Percentiles rank a stretch among this genome's conserved stretches.
phyloP scores from a whole-genome alignment of 1,284 basidiomycete genomes.

The Meripilus lineatus region DNA sequence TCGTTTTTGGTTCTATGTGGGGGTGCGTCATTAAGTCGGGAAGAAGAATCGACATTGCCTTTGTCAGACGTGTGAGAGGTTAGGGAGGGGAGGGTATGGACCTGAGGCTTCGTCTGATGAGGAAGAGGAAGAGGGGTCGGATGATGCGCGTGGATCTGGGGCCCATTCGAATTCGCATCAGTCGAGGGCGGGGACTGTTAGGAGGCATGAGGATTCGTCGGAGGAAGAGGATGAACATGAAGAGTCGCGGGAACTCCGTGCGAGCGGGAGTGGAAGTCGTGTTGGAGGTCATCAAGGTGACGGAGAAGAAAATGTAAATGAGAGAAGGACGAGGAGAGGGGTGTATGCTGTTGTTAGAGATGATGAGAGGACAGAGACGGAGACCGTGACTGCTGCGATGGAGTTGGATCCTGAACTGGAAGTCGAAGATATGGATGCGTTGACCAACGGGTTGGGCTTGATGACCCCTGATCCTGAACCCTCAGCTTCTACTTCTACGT shows the following conservation, averaged over 20 bases:
- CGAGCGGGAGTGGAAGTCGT: too few relatives aligned
- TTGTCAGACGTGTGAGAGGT: slow-evolving; percentile 85
- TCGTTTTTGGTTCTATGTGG: too few relatives aligned
- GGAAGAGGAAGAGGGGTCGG: slow-evolving; percentile 35
- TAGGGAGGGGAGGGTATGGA: slow-evolving; percentile 69
- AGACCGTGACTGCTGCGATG: slow-evolving; percentile 48
- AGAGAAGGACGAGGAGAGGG: slow-evolving; percentile 70
- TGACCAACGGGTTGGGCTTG: slow-evolving; percentile 32
- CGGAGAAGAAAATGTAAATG: slow-evolving; percentile 48
- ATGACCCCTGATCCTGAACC: slow-evolving; percentile 31
- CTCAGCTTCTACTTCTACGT: slow-evolving; percentile 7
- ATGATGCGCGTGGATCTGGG: slow-evolving; percentile 10
- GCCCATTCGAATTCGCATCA: slow-evolving; percentile 21
- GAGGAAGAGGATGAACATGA: slow-evolving; percentile 32
- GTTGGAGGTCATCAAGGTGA: slow-evolving; percentile 27
- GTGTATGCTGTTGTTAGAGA: slow-evolving; percentile 65
- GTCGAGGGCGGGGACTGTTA: slow-evolving; percentile 32
- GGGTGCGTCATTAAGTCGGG: too few relatives aligned
- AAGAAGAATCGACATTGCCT: slow-evolving; percentile 83
- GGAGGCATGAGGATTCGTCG: slow-evolving; percentile 22
- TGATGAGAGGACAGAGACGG: slow-evolving; percentile 51
- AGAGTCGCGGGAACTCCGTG: background rate
- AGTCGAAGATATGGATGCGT: slow-evolving; percentile 33
- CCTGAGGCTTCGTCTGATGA: slow-evolving; percentile 50
- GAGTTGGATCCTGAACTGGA: slow-evolving; percentile 48